These are phyloP conservation scores for Vickermania spadyakhi DNA, from an alignment of 208 protist genomes.

Conservation along the genomic window DNA sequence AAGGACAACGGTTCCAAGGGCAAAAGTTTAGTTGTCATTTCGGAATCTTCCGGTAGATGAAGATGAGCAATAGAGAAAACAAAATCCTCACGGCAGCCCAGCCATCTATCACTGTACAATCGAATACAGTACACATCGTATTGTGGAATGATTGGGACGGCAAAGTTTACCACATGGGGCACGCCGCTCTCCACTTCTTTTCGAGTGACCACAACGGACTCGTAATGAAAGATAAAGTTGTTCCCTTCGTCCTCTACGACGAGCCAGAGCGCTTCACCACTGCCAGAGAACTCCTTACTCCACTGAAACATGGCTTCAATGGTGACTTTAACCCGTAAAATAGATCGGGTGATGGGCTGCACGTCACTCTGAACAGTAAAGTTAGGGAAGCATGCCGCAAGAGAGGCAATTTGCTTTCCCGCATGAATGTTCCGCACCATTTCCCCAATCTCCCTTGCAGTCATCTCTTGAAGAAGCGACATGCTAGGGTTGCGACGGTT, in stretches of 20 bases:
- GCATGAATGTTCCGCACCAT: conserved; percentile 80
- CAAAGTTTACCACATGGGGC: conserved; percentile 89
- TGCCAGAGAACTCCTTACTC: conserved; percentile 91
- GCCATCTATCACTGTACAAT: conserved; percentile 94
- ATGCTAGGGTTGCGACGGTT: conserved; percentile 70
- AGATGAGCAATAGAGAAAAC: conserved; percentile 93
- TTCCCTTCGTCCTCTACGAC: conserved; percentile 96
- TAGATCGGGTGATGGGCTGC: conserved; percentile 96
- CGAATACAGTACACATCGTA: conserved; percentile 96
- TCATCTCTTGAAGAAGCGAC: conserved; percentile 70
- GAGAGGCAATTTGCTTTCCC: conserved; percentile 69
- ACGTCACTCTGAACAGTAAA: conserved; percentile 83
- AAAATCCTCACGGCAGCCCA: conserved; percentile 82
- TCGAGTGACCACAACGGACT: conserved; percentile 62
- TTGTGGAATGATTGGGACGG: conserved; percentile 95
- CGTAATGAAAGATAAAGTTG: conserved; percentile 92
- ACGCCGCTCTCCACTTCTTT: conserved; percentile 74
- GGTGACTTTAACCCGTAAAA: conserved; percentile 91
- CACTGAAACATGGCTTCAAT: conserved; percentile 92
- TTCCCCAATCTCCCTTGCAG: conserved; percentile 65
- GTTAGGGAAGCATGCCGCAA: conserved; percentile 88
- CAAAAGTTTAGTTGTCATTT: conserved; percentile 94
- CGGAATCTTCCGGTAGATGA: conserved; percentile 91
- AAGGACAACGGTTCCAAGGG: conserved; percentile 92
- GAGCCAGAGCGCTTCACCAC: conserved; percentile 92